Evolutionary conservation across 1,139 yeast genomes (phyloP).

Genomic region (Zygoascus hellenicus): DNA sequence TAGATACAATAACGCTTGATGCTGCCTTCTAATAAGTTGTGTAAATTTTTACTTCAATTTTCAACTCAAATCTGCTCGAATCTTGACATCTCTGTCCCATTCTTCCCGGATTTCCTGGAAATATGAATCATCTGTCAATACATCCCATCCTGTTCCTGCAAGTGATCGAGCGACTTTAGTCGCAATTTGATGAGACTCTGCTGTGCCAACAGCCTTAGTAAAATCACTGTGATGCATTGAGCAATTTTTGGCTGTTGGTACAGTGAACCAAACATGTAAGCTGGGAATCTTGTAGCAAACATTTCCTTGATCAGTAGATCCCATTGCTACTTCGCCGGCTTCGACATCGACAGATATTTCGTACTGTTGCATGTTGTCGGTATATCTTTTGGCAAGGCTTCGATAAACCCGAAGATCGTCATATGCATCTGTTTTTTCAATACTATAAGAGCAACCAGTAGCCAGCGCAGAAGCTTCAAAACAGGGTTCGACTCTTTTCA

Average conservation of each 20-base stretch:
- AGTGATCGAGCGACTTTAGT: background rate
- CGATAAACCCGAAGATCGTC: background rate
- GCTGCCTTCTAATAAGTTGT: no score
- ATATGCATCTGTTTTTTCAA: background rate
- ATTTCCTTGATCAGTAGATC: conserved; percentile 3
- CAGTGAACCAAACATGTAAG: background rate
- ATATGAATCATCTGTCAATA: background rate
- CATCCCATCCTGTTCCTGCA: background rate
- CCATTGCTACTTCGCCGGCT: background rate
- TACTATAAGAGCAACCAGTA: background rate
- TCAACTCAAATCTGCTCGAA: no score
- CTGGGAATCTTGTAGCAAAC: background rate
- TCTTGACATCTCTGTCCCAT: no score
- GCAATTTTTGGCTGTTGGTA: background rate
- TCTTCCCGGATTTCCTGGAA: no score
- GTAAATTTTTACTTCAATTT: no score
- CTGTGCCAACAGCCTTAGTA: background rate
- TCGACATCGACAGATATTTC: background rate
- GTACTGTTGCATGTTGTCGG: background rate
- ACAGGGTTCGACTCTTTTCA: background rate
- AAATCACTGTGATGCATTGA: background rate
- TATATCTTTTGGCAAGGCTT: background rate
- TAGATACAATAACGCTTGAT: no score
- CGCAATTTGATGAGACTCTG: background rate
- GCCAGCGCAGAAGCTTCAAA: background rate